Base-by-base conservation (phyloP, 192 early-diverging fungal genomes). In the Coemansia sp. region DNA sequence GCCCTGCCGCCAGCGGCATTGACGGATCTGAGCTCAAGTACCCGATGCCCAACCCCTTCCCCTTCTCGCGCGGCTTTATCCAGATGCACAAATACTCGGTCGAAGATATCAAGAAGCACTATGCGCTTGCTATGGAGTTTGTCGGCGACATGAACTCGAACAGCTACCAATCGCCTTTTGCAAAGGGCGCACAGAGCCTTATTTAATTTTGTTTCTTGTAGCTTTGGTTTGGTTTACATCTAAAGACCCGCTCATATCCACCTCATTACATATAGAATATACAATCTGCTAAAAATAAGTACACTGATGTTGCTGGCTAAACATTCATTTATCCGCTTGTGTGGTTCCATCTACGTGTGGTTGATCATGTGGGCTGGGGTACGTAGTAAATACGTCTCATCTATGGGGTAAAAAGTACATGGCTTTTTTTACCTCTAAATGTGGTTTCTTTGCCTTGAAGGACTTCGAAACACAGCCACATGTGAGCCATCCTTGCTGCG, bases 91-190 rank as follows among this genome's bases (percentile, higher is more conserved):
- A 63, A 39, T 69, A 76, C 64, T 70, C 74, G 32, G 46, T 61
- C 27, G 50, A 21, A 17, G 74, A 74, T 54, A 61, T 82, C 64
- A 74, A 67, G 63, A 33, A 72, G 70, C 51, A 72, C 73, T 81
- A 81, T 33, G 25, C 30, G 5, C 27, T 67, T 30, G 73, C 78
- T 46, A 63, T 32, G 57, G 61, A 74, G 67, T 82, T 82, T 74
- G 75, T 77, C 19, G n/a, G 23, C 29, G 80, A 82, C 51, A 66
- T 82, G 67, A 82, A 76, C 61, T 33, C 50, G 32, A 64, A 57
- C 42, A 67, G 64, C 20, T 82, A 77, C 71, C 74, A 76, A 67
- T 82, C 80, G 67, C 75, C 80, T 0, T 82, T 65, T 51, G 78
- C 73, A 58, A 72, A 72, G 69, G 64, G 61, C 46, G 64, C 58